Evolutionary conservation across 495 filamentous ascomycete genomes (phyloP).

Genomic region (Aspergillus steynii): DNA sequence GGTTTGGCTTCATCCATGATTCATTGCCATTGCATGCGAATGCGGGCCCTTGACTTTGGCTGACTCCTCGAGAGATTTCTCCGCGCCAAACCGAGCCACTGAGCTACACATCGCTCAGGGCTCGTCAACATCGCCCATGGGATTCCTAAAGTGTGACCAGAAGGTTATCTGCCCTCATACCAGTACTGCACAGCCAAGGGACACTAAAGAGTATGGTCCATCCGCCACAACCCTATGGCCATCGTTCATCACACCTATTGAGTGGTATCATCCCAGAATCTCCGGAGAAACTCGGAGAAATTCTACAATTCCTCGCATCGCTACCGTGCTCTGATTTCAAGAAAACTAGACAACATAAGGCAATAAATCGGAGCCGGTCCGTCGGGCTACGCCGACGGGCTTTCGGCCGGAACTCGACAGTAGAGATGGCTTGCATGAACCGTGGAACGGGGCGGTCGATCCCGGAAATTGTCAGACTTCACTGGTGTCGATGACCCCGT

Average conservation of each 20-base stretch:
- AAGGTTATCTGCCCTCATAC: background rate
- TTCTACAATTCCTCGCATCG: background rate
- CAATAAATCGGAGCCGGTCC: background rate
- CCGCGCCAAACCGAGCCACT: background rate
- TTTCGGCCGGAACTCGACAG: background rate
- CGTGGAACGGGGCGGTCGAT: constrained; percentile 1
- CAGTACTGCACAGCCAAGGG: background rate
- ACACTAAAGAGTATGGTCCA: background rate
- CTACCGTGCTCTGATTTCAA: background rate
- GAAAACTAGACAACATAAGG: background rate
- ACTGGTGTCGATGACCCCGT: background rate
- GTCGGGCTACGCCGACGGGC: background rate
- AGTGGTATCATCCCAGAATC: background rate
- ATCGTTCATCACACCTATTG: background rate
- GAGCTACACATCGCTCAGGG: background rate
- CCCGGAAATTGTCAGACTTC: background rate
- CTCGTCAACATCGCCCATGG: background rate
- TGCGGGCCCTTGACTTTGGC: background rate
- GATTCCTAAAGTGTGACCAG: background rate
- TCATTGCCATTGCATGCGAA: background rate
- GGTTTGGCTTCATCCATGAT: too few relatives aligned
- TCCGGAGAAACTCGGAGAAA: background rate
- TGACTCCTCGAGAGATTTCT: background rate
- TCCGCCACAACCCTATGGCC: background rate
- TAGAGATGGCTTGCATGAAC: background rate